phyloP scores from a whole-genome alignment of 2,329 filamentous ascomycete genomes.

The Cytospora schulzeri region DNA sequence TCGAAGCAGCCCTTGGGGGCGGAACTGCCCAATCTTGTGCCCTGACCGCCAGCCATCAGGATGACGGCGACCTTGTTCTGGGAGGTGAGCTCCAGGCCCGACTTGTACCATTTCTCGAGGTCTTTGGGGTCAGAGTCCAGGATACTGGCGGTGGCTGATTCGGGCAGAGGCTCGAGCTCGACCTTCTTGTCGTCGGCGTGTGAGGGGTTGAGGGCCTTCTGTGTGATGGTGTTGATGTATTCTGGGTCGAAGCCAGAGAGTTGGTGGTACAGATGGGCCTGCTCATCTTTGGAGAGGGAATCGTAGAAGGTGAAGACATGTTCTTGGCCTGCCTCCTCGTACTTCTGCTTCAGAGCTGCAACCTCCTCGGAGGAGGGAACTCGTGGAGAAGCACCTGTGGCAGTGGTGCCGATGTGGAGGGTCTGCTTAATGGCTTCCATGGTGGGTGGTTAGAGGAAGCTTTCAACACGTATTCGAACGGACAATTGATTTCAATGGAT shows the following conservation, averaged over 20 bases:
- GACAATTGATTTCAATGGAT: background rate
- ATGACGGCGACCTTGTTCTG: slow-evolving; percentile 82
- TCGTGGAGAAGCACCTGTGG: slow-evolving; percentile 39
- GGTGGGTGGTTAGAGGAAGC: slow-evolving; percentile 32
- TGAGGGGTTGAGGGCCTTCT: slow-evolving; percentile 79
- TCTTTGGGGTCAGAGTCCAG: slow-evolving; percentile 82
- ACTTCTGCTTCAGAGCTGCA: slow-evolving; percentile 69
- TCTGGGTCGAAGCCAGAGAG: slow-evolving; percentile 79
- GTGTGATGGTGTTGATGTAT: slow-evolving; percentile 84
- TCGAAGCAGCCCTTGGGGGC: slow-evolving; percentile 97
- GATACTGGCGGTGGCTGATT: slow-evolving; percentile 83
- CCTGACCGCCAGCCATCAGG: slow-evolving; percentile 96
- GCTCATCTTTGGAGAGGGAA: slow-evolving; percentile 70
- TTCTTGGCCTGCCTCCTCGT: slow-evolving; percentile 72
- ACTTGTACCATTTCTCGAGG: slow-evolving; percentile 81
- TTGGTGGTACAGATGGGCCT: slow-evolving; percentile 79
- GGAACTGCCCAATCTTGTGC: slow-evolving; percentile 90
- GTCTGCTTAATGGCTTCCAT: slow-evolving; percentile 50
- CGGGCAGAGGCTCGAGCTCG: slow-evolving; percentile 82
- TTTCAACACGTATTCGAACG: background rate
- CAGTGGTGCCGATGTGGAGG: slow-evolving; percentile 41
- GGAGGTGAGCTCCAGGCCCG: slow-evolving; percentile 77
- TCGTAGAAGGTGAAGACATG: slow-evolving; percentile 91
- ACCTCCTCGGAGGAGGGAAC: slow-evolving; percentile 68
- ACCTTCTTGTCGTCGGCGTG: slow-evolving; percentile 55